phyloP scores from a whole-genome alignment of 257 asterid species.

The Solanum clarkiae region DNA sequence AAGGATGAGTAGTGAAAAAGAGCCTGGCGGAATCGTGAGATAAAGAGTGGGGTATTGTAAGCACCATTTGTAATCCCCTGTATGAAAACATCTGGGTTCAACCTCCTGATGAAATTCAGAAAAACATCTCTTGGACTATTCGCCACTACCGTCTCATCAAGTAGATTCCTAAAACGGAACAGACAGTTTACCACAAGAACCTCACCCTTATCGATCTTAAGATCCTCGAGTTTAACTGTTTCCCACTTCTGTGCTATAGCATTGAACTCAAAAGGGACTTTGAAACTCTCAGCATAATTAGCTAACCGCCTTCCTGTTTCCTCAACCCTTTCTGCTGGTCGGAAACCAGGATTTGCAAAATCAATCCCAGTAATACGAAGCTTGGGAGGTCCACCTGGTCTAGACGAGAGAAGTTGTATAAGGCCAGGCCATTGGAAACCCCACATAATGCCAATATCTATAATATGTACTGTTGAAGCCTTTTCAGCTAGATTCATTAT shows the following conservation, averaged over 20 bases:
- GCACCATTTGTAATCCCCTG: not conserved
- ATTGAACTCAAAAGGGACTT: slow-evolving; percentile 6
- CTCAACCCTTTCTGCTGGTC: slow-evolving; percentile 6
- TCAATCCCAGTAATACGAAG: slow-evolving; percentile 7
- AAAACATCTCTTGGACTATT: not conserved
- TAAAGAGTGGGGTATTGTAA: not conserved
- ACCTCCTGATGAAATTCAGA: not conserved
- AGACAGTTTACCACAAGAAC: slow-evolving; percentile 4
- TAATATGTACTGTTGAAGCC: not conserved
- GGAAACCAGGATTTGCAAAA: slow-evolving; percentile 1
- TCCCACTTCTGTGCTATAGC: slow-evolving; percentile 7
- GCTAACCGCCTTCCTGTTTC: slow-evolving; percentile 3
- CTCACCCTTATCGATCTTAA: not conserved
- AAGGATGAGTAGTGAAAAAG: slow-evolving; percentile 1
- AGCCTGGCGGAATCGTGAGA: slow-evolving; percentile 2
- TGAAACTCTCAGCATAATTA: not conserved
- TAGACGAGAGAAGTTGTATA: slow-evolving; percentile 4
- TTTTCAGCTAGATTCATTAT: slow-evolving; percentile 3
- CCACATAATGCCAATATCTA: slow-evolving; percentile 2
- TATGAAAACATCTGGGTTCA: slow-evolving; percentile 5
- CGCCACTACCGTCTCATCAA: not conserved
- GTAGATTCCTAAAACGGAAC: slow-evolving; percentile 1
- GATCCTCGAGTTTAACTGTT: slow-evolving; percentile 5
- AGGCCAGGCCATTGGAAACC: slow-evolving; percentile 9
- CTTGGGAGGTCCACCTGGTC: slow-evolving; percentile 6